phyloP scores from a whole-genome alignment of 768 basidiomycete genomes.

The Boletus pseudo-olivaceus region DNA sequence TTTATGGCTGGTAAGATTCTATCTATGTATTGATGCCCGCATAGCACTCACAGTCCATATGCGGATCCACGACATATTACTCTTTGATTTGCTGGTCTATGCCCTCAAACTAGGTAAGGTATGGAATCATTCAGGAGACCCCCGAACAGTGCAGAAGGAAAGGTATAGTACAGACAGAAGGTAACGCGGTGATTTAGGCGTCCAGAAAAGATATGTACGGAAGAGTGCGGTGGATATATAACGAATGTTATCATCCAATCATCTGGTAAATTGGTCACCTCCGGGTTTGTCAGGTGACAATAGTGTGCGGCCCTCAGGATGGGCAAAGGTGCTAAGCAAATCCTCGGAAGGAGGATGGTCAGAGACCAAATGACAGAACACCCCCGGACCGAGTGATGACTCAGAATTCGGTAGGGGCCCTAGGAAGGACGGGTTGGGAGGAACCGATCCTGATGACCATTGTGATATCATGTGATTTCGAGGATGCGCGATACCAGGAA shows the following conservation, averaged over 20 bases:
- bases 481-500: not conserved
- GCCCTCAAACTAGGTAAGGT: not conserved
- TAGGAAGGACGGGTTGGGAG: not conserved
- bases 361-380: constrained; percentile 1
- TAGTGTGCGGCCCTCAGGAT: constrained; percentile 2
- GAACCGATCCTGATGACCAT: constrained; percentile 1
- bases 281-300: constrained; percentile 3
- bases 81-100: not conserved
- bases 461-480: constrained; percentile 1
- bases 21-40: not conserved
- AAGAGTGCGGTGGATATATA: not conserved
- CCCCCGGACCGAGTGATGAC: not conserved
- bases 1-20: not conserved
- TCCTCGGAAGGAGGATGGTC: constrained; percentile 2
- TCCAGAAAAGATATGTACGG: not conserved
- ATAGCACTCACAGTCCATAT: not conserved
- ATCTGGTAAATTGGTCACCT: not conserved
- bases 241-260: constrained; percentile 3
- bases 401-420: not conserved
- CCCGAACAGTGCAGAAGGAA: not conserved
- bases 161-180: not conserved
- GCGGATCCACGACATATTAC: not conserved
- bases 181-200: not conserved
- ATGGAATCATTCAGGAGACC: not conserved
- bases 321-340: not conserved